Percentiles rank a stretch among this genome's conserved stretches.
Conservation (phyloP, 2,329 filamentous ascomycete genomes). For the Paracamarosporium sp. region DNA sequence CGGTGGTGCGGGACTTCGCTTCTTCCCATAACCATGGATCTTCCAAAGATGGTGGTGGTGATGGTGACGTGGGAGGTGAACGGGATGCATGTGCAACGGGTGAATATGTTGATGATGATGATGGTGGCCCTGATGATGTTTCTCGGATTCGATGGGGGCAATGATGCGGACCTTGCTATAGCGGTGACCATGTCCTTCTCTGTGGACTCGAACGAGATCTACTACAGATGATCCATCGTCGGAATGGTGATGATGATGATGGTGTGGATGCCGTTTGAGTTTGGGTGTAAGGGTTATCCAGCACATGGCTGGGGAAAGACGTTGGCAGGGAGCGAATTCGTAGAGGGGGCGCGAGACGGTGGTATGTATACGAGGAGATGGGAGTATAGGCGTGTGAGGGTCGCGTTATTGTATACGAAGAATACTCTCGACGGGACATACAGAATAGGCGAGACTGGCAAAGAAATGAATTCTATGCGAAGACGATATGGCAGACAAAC, state of each 20-base stretch:
- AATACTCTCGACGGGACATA: slow-evolving; percentile 29
- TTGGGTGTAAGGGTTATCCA: slow-evolving; percentile 40
- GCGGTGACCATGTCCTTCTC: slow-evolving; percentile 16
- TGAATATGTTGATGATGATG: slow-evolving; percentile 26
- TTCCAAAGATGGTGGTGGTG: slow-evolving; percentile 13
- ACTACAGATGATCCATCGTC: slow-evolving; percentile 31
- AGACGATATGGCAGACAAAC: not conserved
- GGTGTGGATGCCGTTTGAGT: slow-evolving; percentile 22
- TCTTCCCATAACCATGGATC: slow-evolving; percentile 30
- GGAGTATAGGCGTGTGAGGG: slow-evolving; percentile 27
- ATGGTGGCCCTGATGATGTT: slow-evolving; percentile 18
- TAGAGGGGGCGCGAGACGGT: slow-evolving; percentile 30
- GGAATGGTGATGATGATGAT: slow-evolving; percentile 21
- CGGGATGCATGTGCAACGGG: slow-evolving; percentile 34
- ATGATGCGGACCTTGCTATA: slow-evolving; percentile 31
- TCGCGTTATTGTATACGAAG: slow-evolving; percentile 18
- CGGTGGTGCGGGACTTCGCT: slow-evolving; percentile 14
- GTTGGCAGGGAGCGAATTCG: slow-evolving; percentile 26
- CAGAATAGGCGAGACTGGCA: slow-evolving; percentile 11
- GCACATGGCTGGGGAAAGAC: slow-evolving; percentile 34
- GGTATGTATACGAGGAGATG: slow-evolving; percentile 27
- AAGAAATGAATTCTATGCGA: not conserved
- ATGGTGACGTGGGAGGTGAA: slow-evolving; percentile 23
- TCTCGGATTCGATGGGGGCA: slow-evolving; percentile 23
- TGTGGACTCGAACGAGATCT: slow-evolving; percentile 36